Evolutionary conservation across 441 rosid species (phyloP).

Genomic region (Biscutella auriculata): DNA sequence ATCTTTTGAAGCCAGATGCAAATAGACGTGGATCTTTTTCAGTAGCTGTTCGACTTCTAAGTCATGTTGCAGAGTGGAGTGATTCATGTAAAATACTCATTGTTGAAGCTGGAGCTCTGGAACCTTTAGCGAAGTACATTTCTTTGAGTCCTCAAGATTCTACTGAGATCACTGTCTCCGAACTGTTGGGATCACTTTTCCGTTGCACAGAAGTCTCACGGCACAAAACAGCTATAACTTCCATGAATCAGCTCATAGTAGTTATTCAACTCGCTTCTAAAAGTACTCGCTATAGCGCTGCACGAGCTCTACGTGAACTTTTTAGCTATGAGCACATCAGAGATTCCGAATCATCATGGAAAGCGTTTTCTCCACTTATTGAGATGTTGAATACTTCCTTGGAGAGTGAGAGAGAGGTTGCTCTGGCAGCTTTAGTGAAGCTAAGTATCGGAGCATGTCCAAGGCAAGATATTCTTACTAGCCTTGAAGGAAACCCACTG

Average conservation of each 20-base stretch:
- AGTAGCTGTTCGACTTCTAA: conserved; percentile 52
- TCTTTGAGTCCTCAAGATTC: conserved; percentile 77
- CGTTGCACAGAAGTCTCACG: conserved; percentile 44
- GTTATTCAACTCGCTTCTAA: conserved; percentile 59
- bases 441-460: conserved; percentile 47
- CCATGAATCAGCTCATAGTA: conserved; percentile 67
- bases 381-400: conserved; percentile 67
- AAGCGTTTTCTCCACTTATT: conserved; percentile 60
- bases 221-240: conserved; percentile 51
- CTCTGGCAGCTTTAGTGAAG: conserved; percentile 60
- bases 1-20: conserved; percentile 65
- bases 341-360: conserved; percentile 62
- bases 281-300: conserved; percentile 62
- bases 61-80: conserved; percentile 51
- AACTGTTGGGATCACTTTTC: conserved; percentile 58
- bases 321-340: conserved; percentile 59
- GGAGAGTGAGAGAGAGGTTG: conserved; percentile 60
- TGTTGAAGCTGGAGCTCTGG: conserved; percentile 82
- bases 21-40: conserved; percentile 65
- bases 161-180: conserved; percentile 50
- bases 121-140: conserved; percentile 64
- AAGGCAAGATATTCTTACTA: conserved; percentile 35
- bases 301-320: conserved; percentile 66
- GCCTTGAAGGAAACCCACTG: conserved; percentile 57
- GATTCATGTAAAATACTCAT: conserved; percentile 59